A percentile compares a stretch with the other conserved stretches of the same genome.
Evolutionary conservation across 345 rosid species (phyloP).

Genomic region (Moringa oleifera): DNA sequence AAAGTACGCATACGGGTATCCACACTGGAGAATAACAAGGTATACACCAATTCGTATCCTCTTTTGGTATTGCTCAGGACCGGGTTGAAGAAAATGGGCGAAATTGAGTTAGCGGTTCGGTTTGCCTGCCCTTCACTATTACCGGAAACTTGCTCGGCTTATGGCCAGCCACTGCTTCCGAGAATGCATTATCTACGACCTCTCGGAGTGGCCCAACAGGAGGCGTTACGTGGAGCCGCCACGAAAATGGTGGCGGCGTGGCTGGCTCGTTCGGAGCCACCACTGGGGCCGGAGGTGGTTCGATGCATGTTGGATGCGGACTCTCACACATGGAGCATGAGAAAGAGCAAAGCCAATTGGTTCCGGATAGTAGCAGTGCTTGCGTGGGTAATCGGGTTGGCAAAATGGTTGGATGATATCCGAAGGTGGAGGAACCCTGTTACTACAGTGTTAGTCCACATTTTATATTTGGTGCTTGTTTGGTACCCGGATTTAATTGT

Average conservation of each 20-base stretch:
- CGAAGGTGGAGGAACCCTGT: constrained; percentile 84
- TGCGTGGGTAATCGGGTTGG: constrained; percentile 90
- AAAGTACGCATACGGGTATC: constrained; percentile 85
- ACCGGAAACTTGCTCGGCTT: constrained; percentile 70
- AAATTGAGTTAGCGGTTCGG: constrained; percentile 83
- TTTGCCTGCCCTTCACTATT: constrained; percentile 76
- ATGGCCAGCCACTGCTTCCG: constrained; percentile 85
- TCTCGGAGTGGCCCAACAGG: constrained; percentile 89
- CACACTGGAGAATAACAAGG: constrained; percentile 84
- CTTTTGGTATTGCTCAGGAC: constrained; percentile 47
- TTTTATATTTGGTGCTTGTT: constrained; percentile 79
- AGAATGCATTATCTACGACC: constrained; percentile 94
- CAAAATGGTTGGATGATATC: constrained; percentile 78
- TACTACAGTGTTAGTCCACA: constrained; percentile 76
- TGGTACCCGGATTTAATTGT: constrained; percentile 94
- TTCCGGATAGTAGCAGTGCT: constrained; percentile 87
- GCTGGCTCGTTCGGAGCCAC: constrained; percentile 85
- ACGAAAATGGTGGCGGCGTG: constrained; percentile 82
- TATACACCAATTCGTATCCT: constrained; percentile 82
- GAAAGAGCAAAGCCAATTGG: constrained; percentile 95
- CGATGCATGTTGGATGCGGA: constrained; percentile 93
- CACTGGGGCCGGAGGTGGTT: constrained; percentile 82
- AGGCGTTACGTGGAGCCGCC: constrained; percentile 88
- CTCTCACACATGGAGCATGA: constrained; percentile 97
- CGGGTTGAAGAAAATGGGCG: constrained; percentile 97